Conservation (phyloP, 768 basidiomycete species). For the Mycena albidolilacea region DNA sequence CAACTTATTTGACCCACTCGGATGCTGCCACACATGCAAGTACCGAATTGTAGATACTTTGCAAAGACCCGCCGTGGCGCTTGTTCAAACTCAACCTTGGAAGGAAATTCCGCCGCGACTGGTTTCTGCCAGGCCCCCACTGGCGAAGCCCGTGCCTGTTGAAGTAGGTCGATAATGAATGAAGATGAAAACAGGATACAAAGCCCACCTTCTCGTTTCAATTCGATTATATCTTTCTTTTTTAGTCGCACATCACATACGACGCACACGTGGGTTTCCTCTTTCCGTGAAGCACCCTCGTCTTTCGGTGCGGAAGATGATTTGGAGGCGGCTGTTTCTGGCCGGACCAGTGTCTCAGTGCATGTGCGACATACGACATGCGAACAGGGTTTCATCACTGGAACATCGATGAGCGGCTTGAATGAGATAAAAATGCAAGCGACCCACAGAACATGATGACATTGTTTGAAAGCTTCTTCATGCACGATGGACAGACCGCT, state of each 20-base stretch:
- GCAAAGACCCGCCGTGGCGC: too few relatives aligned
- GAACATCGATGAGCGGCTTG: not conserved
- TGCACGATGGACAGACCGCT: conserved; percentile 91
- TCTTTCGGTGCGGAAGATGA: conserved; percentile 3
- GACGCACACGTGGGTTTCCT: conserved; percentile 69
- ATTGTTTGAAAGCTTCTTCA: conserved; percentile 86
- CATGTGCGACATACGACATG: conserved; percentile 96
- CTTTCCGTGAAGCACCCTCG: not conserved
- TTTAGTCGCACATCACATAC: conserved; percentile 82
- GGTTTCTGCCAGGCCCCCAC: conserved; percentile 95
- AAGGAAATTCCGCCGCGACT: conserved; percentile 85
- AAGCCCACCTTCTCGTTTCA: conserved; percentile 87
- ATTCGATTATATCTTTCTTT: conserved; percentile 83
- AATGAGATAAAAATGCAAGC: not conserved
- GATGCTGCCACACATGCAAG: too few relatives aligned
- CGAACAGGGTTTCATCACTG: conserved; percentile 89
- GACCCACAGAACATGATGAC: conserved; percentile 76
- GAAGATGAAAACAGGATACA: not conserved
- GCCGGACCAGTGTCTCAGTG: conserved; percentile 87
- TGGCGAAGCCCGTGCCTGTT: conserved; percentile 92
- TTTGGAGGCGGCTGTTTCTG: conserved; percentile 60
- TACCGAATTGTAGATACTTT: too few relatives aligned
- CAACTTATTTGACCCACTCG: too few relatives aligned
- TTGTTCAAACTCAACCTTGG: conserved; percentile 60
- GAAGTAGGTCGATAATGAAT: not conserved